Conservation (phyloP, 148 eudicot genomes). For the Camellia sinensis region DNA sequence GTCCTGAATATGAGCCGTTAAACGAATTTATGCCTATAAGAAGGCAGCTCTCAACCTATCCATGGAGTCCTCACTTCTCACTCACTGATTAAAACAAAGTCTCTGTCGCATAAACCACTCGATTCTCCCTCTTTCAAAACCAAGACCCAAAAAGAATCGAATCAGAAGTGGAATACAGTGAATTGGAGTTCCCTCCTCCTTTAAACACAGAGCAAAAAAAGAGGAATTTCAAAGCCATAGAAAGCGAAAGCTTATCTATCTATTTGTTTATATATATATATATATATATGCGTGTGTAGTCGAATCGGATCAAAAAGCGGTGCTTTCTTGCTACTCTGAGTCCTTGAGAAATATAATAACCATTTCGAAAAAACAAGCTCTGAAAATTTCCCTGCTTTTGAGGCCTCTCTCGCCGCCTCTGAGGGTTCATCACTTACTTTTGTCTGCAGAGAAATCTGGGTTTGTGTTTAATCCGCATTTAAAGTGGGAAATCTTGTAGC, state of each 20-base stretch:
- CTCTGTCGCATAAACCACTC: neutral
- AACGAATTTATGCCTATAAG: neutral
- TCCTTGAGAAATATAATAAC: too few species aligned
- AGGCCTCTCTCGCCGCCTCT: conserved; percentile 23
- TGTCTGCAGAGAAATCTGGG: neutral
- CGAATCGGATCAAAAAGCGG: neutral
- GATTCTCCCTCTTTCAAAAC: neutral
- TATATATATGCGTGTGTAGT: conserved; percentile 1
- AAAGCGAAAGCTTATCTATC: neutral
- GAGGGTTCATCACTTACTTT: neutral
- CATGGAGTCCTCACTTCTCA: neutral
- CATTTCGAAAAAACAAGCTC: neutral
- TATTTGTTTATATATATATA: neutral
- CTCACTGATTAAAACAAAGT: neutral
- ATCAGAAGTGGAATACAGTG: conserved; percentile 1
- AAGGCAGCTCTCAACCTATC: neutral
- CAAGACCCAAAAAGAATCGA: neutral
- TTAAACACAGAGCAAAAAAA: too few species aligned
- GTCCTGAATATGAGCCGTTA: neutral
- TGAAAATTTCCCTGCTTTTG: conserved; percentile 19
- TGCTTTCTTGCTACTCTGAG: neutral
- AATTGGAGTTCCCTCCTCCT: neutral
- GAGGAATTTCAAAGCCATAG: conserved; percentile 1
- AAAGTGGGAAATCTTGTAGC: conserved; percentile 13
- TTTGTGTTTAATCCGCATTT: conserved; percentile 17